Base-by-base conservation (phyloP, 805 yeast genomes). In the Candida nitratophila region DNA sequence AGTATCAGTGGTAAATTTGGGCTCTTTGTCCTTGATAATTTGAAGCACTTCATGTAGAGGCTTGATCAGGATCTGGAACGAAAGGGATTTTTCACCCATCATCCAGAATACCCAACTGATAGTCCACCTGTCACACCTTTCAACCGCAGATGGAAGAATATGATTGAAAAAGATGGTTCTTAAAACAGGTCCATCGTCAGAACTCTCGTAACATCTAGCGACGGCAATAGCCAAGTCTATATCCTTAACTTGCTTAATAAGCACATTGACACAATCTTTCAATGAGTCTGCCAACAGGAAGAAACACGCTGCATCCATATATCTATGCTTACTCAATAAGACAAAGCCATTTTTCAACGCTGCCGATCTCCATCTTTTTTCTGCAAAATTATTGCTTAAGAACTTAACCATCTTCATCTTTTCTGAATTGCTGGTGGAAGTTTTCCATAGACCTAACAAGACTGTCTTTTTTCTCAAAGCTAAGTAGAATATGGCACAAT, bases 321-420 rank as follows among this genome's bases (percentile, higher is more conserved):
- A 86, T 36, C 98, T 68, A 61, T 90, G 99, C 55, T 88, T 88
- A 48, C 97, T 86, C 50, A 93, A 61, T 37, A 91, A 66, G 0
- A 87, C 98, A 69, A 79, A 91, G 0, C 98, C 98, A 64, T 91
- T 91, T 56, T 93, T 93, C 54, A 80, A 63, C 0, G 98, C 97
- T 1, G 97, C 96, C 0, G 86, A 71, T 52, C 71, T 77, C 96
- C 97, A 90, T 41, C 96, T 69, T 15, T 73, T 71, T 43, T 81
- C 77, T 4, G 67, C 64, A 60, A 90, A 91, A 56, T 93, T 93
- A 57, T 90, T 83, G 19, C 70, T 68, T 52, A 91, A 67, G 54
- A 91, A 86, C 54, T 73, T 83, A 41, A 87, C 51, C 81, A 91
- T 86, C 57, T 90, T 91, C 32, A 74, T 79, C 52, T 83, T 88